A percentile compares a stretch with the other conserved stretches of the same genome.
phyloP scores from a whole-genome alignment of 169 alveolate genomes.

The Cryptosporidium meleagridis region DNA sequence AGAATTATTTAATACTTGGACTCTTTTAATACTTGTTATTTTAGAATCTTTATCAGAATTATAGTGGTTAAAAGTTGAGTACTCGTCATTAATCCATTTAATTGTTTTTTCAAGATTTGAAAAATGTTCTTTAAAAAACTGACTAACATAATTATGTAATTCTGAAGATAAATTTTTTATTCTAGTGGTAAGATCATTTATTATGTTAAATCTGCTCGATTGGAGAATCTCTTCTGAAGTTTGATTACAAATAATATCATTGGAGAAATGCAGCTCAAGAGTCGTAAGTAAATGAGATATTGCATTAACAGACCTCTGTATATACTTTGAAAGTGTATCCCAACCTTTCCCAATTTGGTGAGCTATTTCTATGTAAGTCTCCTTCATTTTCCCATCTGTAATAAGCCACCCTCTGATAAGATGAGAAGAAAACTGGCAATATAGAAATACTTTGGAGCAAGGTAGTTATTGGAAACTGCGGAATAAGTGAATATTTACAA shows the following conservation, averaged over 20 bases:
- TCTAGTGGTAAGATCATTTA: constrained; percentile 10
- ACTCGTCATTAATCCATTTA: constrained; percentile 69
- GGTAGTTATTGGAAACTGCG: neutral
- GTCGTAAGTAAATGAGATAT: neutral
- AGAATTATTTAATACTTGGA: constrained; percentile 24
- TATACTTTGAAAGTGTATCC: neutral
- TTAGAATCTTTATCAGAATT: constrained; percentile 10
- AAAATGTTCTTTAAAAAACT: constrained; percentile 1
- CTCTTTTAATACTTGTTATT: constrained; percentile 18
- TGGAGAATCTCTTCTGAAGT: constrained; percentile 26
- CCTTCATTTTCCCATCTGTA: constrained; percentile 16
- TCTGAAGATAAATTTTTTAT: constrained; percentile 20
- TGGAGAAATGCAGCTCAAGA: constrained; percentile 30
- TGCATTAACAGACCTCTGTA: constrained; percentile 37
- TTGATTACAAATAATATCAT: constrained; percentile 12
- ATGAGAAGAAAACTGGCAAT: neutral
- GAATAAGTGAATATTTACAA: neutral
- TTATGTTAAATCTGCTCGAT: constrained; percentile 23
- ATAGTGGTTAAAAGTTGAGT: constrained; percentile 24
- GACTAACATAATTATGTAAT: neutral
- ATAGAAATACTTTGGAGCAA: neutral
- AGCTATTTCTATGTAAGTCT: constrained; percentile 49
- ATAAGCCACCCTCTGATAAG: neutral
- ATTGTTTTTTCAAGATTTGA: constrained; percentile 24
- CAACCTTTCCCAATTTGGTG: constrained; percentile 32